phyloP scores from a whole-genome alignment of 306 rosid species.

The Gleditsia sinensis region DNA sequence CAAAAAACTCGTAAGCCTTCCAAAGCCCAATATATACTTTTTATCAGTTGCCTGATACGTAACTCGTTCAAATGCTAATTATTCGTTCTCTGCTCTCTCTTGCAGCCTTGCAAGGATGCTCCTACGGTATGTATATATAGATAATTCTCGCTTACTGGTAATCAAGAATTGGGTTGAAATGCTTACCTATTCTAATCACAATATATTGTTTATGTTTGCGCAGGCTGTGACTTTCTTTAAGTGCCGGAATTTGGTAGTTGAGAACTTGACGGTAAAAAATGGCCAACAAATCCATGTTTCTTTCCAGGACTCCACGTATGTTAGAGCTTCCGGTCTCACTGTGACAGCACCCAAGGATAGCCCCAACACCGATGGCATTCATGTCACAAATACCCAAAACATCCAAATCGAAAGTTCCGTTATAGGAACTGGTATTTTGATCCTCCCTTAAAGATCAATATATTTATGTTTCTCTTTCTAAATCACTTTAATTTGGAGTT shows the following conservation, averaged over 20 bases:
- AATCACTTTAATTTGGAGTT: conserved; percentile 18
- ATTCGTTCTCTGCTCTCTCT: background rate
- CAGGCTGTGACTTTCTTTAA: conserved; percentile 68
- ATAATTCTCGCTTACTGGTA: background rate
- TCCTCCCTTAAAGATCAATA: background rate
- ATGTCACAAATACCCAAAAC: conserved; percentile 51
- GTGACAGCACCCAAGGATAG: conserved; percentile 62
- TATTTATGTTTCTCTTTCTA: background rate
- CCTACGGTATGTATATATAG: conserved; percentile 65
- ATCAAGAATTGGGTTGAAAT: too few species aligned
- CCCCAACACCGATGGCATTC: conserved; percentile 88
- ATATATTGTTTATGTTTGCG: conserved; percentile 32
- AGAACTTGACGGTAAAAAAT: conserved; percentile 46
- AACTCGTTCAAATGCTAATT: conserved; percentile 11
- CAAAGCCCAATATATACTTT: background rate
- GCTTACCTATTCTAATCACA: too few species aligned
- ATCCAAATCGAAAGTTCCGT: conserved; percentile 53
- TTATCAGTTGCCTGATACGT: background rate
- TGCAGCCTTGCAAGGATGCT: conserved; percentile 84
- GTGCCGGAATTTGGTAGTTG: conserved; percentile 50
- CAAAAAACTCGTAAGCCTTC: conserved; percentile 46
- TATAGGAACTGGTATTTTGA: conserved; percentile 60
- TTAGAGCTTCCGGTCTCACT: conserved; percentile 46
- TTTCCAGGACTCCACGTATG: conserved; percentile 45
- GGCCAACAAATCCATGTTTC: conserved; percentile 65